Conservation (phyloP, 2,329 filamentous ascomycete species). For the Hypomyces rosellus region DNA sequence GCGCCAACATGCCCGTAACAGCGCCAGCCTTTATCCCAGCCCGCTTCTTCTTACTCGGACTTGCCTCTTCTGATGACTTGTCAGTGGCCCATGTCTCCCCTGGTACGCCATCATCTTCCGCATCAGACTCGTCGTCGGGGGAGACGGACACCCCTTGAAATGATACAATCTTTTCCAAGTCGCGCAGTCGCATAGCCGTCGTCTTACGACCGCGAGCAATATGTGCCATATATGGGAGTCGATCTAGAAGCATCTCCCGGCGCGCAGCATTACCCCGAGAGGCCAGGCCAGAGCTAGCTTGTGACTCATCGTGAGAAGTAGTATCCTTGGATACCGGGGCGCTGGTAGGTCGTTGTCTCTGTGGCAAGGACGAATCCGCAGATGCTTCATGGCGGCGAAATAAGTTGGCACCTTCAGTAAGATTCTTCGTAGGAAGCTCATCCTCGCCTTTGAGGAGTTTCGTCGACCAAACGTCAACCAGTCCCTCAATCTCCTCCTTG, state of each 20-base stretch:
- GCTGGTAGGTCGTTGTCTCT: constrained; percentile 25
- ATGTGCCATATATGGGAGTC: constrained; percentile 75
- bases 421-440: constrained; percentile 26
- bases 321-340: constrained; percentile 12
- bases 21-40: constrained; percentile 31
- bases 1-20: constrained; percentile 43
- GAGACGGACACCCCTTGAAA: constrained; percentile 54
- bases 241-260: constrained; percentile 72
- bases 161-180: constrained; percentile 62
- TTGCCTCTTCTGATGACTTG: constrained; percentile 48
- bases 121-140: constrained; percentile 39
- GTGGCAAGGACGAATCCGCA: constrained; percentile 28
- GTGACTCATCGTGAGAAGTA: constrained; percentile 1
- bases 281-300: constrained; percentile 36
- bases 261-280: constrained; percentile 61
- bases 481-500: constrained; percentile 71
- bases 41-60: constrained; percentile 40
- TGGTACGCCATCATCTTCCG: constrained; percentile 36
- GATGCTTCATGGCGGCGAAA: constrained; percentile 40
- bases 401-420: constrained; percentile 41
- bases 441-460: constrained; percentile 52
- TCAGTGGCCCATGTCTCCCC: constrained; percentile 57
- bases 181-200: constrained; percentile 39
- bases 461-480: constrained; percentile 64
- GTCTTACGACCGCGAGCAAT: constrained; percentile 47